These are phyloP conservation scores for Podospora fimiseda DNA, from an alignment of 495 filamentous ascomycete genomes.

Conservation along the genomic window DNA sequence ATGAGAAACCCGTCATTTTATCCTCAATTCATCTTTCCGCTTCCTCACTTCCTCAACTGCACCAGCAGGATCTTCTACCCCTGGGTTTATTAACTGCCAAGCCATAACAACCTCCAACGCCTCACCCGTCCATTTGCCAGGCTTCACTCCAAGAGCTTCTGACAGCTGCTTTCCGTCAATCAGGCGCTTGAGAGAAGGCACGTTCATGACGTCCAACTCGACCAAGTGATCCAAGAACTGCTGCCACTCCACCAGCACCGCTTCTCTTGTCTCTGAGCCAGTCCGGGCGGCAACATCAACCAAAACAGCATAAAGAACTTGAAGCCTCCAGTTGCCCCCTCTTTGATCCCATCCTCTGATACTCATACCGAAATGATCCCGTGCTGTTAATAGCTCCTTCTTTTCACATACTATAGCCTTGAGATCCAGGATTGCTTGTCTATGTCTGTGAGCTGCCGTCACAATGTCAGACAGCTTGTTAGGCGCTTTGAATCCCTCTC, in stretches of 20 bases:
- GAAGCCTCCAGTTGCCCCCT: conserved; percentile 64
- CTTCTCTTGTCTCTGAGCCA: conserved; percentile 18
- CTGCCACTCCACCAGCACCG: conserved; percentile 45
- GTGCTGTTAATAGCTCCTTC: conserved; percentile 25
- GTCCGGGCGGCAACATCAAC: conserved; percentile 51
- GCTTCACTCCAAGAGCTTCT: conserved; percentile 50
- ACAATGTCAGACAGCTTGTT: conserved; percentile 65
- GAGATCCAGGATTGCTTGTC: conserved; percentile 50
- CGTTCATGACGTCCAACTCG: conserved; percentile 45
- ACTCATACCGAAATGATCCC: conserved; percentile 59
- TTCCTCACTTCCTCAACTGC: conserved; percentile 59
- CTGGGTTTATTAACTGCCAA: conserved; percentile 83
- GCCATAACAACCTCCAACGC: conserved; percentile 66
- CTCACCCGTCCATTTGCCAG: conserved; percentile 71
- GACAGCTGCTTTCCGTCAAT: conserved; percentile 62
- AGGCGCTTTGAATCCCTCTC: conserved; percentile 72
- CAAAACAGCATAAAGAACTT: conserved; percentile 63
- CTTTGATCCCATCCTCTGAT: conserved; percentile 66
- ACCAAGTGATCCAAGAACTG: conserved; percentile 50
- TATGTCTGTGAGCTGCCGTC: conserved; percentile 54
- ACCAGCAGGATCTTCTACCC: conserved; percentile 48
- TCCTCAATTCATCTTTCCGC: conserved; percentile 51
- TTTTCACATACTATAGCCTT: conserved; percentile 47
- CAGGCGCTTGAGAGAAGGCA: conserved; percentile 48
- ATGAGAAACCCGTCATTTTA: conserved; percentile 18